Conservation (phyloP, 345 rosid species). For the Eucalyptus rudis region DNA sequence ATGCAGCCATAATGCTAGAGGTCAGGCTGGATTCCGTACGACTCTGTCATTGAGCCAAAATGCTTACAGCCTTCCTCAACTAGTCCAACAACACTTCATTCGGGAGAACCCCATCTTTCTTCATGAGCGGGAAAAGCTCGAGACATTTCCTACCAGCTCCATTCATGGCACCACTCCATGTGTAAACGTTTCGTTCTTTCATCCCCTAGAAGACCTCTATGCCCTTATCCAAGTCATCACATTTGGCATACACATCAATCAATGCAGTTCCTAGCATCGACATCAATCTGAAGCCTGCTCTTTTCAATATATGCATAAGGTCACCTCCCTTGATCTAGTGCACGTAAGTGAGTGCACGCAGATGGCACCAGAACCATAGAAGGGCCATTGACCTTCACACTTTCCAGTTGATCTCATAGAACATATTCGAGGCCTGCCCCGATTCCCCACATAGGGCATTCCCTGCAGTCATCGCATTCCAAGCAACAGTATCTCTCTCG, state of each 20-base stretch:
- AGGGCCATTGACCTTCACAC: conserved; percentile 35
- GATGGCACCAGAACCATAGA: conserved; percentile 36
- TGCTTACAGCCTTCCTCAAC: conserved; percentile 36
- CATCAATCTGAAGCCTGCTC: too few relatives aligned
- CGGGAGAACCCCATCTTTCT: conserved; percentile 17
- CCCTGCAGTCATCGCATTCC: conserved; percentile 51
- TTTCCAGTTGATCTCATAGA: conserved; percentile 46
- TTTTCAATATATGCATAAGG: too few relatives aligned
- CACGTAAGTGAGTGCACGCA: too few relatives aligned
- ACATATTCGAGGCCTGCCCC: conserved; percentile 27
- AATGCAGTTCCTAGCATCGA: too few relatives aligned
- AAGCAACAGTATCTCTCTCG: conserved; percentile 20
- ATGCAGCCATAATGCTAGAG: conserved; percentile 60
- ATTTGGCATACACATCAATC: neutral
- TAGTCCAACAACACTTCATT: conserved; percentile 40
- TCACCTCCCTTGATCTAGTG: too few relatives aligned
- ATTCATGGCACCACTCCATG: conserved; percentile 52
- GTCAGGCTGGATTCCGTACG: conserved; percentile 33
- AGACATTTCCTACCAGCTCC: conserved; percentile 34
- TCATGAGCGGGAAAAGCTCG: conserved; percentile 38
- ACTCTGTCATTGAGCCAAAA: conserved; percentile 33
- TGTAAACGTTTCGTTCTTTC: conserved; percentile 42
- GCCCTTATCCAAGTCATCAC: conserved; percentile 38
- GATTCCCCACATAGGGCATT: conserved; percentile 34
- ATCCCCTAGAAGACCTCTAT: neutral